Evolutionary conservation across 129 eudicot species (phyloP).

Genomic region (Ambrosia trifida): DNA sequence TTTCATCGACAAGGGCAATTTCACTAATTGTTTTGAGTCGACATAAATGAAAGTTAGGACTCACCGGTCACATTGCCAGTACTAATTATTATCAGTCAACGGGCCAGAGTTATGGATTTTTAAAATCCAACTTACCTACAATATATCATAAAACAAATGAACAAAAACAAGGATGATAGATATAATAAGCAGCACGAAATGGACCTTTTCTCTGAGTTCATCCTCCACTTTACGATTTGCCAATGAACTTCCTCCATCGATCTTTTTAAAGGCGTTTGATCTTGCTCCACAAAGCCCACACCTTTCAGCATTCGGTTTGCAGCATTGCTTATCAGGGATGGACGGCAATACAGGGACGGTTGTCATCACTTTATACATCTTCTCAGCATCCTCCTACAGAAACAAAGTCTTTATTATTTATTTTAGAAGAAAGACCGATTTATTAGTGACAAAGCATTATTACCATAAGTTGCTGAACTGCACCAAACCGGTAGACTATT

Average conservation of each 20-base stretch:
- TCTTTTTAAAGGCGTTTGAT: conserved; percentile 41
- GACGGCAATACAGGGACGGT: conserved; percentile 35
- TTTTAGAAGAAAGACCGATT: background rate
- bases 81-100: too few species aligned
- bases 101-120: too few species aligned
- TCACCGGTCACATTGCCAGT: too few species aligned
- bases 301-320: conserved; percentile 40
- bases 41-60: too few species aligned
- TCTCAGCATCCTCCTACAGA: conserved; percentile 70
- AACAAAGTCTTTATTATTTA: background rate
- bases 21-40: too few species aligned
- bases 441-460: background rate
- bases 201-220: conserved; percentile 60
- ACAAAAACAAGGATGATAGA: background rate
- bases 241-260: conserved; percentile 33
- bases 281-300: conserved; percentile 77
- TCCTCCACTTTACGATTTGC: conserved; percentile 34
- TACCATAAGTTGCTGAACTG: conserved; percentile 59
- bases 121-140: too few species aligned
- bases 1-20: too few species aligned
- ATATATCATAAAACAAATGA: too few species aligned
- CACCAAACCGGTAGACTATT: conserved; percentile 66
- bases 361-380: conserved; percentile 63
- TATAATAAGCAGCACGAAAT: background rate
- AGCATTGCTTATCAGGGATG: conserved; percentile 30